A percentile compares a stretch with the other conserved stretches of the same genome.
phyloP scores from a whole-genome alignment of 2,329 filamentous ascomycete genomes.

The Hypoxylon sp. region DNA sequence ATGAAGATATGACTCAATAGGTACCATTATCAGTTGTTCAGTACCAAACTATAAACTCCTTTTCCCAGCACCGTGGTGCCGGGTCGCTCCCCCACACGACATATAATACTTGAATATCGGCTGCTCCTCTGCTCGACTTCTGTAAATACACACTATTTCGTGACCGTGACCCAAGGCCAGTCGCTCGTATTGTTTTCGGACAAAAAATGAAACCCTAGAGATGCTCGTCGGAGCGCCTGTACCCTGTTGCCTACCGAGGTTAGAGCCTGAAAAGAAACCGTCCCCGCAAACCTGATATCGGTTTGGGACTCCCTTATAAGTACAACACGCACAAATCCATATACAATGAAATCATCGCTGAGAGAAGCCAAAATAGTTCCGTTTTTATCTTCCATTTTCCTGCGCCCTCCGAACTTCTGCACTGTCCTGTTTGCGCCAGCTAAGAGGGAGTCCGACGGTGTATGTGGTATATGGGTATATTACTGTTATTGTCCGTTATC shows the following conservation, averaged over 20 bases:
- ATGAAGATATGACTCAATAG: conserved; percentile 28
- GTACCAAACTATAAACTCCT: conserved; percentile 23
- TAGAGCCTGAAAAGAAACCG: conserved; percentile 31
- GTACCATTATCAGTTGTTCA: conserved; percentile 19
- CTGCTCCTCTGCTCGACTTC: conserved; percentile 6
- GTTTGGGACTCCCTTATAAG: conserved; percentile 30
- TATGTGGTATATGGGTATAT: conserved; percentile 17
- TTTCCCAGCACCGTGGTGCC: conserved; percentile 33
- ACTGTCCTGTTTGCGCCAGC: conserved; percentile 36
- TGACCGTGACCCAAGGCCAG: conserved; percentile 12
- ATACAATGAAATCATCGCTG: conserved; percentile 23
- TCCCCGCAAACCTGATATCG: conserved; percentile 11
- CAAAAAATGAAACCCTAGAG: conserved; percentile 30
- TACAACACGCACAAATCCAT: conserved; percentile 31
- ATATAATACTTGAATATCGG: conserved; percentile 29
- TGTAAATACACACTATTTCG: conserved; percentile 27
- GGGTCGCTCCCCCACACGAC: conserved; percentile 24
- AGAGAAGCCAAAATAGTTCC: conserved; percentile 18
- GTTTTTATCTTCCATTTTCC: conserved; percentile 34
- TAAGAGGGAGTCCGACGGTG: conserved; percentile 16
- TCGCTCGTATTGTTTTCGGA: conserved; percentile 4
- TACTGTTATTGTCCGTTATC: conserved; percentile 28
- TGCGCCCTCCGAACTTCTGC: conserved; percentile 25
- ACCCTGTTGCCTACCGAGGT: conserved; percentile 31
- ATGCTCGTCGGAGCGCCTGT: conserved; percentile 39